These are phyloP conservation scores for Xylariaceae sp. DNA, from an alignment of 2,329 filamentous ascomycete species.

Conservation along the genomic window DNA sequence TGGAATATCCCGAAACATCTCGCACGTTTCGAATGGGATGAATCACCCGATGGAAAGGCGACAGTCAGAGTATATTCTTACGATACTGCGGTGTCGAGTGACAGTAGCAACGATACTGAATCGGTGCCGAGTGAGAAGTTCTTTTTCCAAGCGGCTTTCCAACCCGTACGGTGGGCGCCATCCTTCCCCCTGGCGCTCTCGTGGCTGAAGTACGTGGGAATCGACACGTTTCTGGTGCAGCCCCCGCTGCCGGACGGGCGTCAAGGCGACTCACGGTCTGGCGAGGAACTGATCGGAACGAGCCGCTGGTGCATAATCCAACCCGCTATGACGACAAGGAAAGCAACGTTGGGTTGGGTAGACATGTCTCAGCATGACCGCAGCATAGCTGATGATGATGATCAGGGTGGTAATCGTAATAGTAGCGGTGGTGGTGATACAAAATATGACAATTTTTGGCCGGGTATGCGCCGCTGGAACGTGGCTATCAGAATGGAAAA, in stretches of 20 bases:
- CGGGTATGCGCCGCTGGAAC: conserved; percentile 48
- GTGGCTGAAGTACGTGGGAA: conserved; percentile 44
- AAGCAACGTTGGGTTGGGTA: no score
- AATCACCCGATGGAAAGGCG: conserved; percentile 40
- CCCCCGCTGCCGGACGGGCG: conserved; percentile 51
- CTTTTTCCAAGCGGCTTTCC: conserved; percentile 51
- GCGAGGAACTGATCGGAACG: no score
- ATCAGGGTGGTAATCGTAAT: no score
- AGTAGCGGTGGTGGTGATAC: no score
- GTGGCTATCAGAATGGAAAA: conserved; percentile 39
- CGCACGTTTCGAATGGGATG: conserved; percentile 52
- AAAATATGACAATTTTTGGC: conserved; percentile 17
- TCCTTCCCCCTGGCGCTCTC: conserved; percentile 47
- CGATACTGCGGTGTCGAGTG: conserved; percentile 39
- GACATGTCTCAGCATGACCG: no score
- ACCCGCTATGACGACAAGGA: no score
- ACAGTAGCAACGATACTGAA: conserved; percentile 35
- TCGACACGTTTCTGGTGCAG: conserved; percentile 49
- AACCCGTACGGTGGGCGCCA: conserved; percentile 45
- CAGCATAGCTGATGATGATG: no score
- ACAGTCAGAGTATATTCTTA: no score
- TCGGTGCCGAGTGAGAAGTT: conserved; percentile 39
- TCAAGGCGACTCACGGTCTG: no score
- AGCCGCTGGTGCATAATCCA: no score
- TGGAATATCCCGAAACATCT: conserved; percentile 62